Conservation (phyloP, 2,329 filamentous ascomycete genomes). For the Chaetomiaceae sp. region DNA sequence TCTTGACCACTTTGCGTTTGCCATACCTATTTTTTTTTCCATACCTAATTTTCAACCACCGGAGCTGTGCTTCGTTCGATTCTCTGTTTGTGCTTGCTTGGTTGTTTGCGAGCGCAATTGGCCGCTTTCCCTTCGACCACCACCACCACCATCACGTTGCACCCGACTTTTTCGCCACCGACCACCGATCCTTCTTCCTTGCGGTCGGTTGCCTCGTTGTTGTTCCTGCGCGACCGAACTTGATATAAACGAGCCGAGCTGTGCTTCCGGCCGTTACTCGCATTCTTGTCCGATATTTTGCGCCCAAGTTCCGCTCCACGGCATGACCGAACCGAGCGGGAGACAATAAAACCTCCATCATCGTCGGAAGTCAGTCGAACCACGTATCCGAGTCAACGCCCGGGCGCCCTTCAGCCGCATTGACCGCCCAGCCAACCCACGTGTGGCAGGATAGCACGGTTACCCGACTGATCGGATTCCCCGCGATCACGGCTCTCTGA, state of each 20-base stretch:
- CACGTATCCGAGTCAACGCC: neutral
- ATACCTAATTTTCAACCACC: conserved; percentile 3
- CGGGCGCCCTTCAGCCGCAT: conserved; percentile 8
- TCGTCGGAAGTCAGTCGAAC: neutral
- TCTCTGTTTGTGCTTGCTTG: conserved; percentile 15
- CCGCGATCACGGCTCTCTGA: conserved; percentile 16
- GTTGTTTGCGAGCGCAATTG: conserved; percentile 14
- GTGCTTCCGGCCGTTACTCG: neutral
- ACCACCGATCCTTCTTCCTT: neutral
- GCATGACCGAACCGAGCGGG: neutral
- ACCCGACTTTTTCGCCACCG: conserved; percentile 11
- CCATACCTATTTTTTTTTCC: conserved; percentile 4
- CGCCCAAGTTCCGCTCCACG: neutral
- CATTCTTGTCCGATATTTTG: neutral
- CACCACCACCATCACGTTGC: conserved; percentile 11
- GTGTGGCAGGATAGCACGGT: neutral
- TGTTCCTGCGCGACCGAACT: conserved; percentile 1
- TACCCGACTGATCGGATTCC: conserved; percentile 20
- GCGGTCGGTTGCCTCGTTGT: neutral
- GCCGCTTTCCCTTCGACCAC: conserved; percentile 9
- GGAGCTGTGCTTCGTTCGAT: conserved; percentile 26
- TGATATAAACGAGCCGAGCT: neutral
- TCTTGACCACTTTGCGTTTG: no score
- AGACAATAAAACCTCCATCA: neutral
- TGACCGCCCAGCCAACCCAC: conserved; percentile 2